Evolutionary conservation across 164 flowering plant species (phyloP), one percentile per base, ranked within the genome.

Genomic region (Nymphaea thermarum): DNA sequence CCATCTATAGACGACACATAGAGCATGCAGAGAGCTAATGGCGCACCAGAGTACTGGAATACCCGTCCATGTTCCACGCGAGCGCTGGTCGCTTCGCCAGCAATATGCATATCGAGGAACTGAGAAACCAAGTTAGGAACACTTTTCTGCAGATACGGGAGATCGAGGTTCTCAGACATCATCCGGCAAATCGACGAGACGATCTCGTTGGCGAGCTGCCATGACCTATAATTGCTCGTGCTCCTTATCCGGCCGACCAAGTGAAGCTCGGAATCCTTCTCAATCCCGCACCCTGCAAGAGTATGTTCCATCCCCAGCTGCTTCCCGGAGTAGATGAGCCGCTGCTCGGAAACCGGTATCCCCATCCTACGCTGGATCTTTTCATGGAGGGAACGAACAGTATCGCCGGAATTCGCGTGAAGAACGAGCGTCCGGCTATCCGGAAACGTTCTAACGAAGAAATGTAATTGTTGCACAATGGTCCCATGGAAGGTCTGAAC

Each of bases 181-280:
- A 82, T 73, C 2, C 81, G 43, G 51, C 75, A 77, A 5, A 87
- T 71, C 0, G 66, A 14, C 0, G 80, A 70, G 2, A 87, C 71
- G 72, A 87, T 76, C 25, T 80, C 85, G 57, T 82, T 77, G 0
- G 83, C 77, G 3, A 85, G 66, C 73, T 82, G 85, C 93, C 96
- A 93, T 2, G 87, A 80, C 43, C 67, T 68, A 0, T 95, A 96
- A 71, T 81, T 79, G 43, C 71, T 80, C 0, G 96, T 87, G 74
- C 93, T 86, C 66, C 93, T 75, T 90, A 93, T 82, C 42, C 93
- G 72, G 5, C 93, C 93, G 0, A 90, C 93, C 70, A 90, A 69
- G 3, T 90, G 87, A 16, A 93, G 82, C 0, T 78, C 75, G 0
- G 92, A 85, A 53, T 93, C 96, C 36, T 87, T 87, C 65, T 83